Percentiles rank a stretch among this genome's conserved stretches.
phyloP scores from a whole-genome alignment of 2,329 filamentous ascomycete genomes.

The Didymella lethalis region DNA sequence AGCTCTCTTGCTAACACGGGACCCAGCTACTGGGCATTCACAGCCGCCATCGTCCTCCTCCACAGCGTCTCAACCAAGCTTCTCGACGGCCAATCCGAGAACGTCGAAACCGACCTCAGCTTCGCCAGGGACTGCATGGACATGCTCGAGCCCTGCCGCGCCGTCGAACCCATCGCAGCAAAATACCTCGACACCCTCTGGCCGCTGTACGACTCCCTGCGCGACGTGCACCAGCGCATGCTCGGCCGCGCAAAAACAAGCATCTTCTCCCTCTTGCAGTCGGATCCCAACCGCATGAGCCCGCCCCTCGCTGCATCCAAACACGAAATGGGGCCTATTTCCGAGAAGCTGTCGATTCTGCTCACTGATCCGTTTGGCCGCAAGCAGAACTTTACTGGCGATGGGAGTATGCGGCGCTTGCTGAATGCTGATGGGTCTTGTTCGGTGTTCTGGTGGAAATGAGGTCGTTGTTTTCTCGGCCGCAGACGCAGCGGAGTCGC shows the following conservation, averaged over 20 bases:
- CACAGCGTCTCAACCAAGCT: slow-evolving; percentile 47
- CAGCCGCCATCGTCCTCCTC: slow-evolving; percentile 46
- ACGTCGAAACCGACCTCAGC: slow-evolving; percentile 43
- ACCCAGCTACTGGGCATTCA: slow-evolving; percentile 49
- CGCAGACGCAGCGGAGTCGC: background rate
- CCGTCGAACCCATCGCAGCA: slow-evolving; percentile 44
- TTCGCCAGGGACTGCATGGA: slow-evolving; percentile 49
- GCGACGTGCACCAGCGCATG: slow-evolving; percentile 44
- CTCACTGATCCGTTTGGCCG: slow-evolving; percentile 49
- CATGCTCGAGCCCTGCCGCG: slow-evolving; percentile 44
- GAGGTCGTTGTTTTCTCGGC: slow-evolving; percentile 16
- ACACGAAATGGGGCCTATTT: slow-evolving; percentile 47
- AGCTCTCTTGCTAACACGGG: slow-evolving; percentile 3
- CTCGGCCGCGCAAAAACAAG: slow-evolving; percentile 46
- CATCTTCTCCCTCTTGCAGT: slow-evolving; percentile 44
- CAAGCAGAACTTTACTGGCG: slow-evolving; percentile 34
- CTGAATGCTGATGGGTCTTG: slow-evolving; percentile 45
- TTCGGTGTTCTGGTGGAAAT: slow-evolving; percentile 48
- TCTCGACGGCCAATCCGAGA: slow-evolving; percentile 40
- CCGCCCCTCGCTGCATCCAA: slow-evolving; percentile 43
- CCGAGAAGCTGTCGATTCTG: slow-evolving; percentile 44
- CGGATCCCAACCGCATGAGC: slow-evolving; percentile 35
- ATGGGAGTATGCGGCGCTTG: slow-evolving; percentile 40
- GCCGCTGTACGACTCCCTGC: slow-evolving; percentile 47
- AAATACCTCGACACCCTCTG: slow-evolving; percentile 45